Base-by-base conservation (phyloP, 768 basidiomycete genomes). In the Suillus brevipes region DNA sequence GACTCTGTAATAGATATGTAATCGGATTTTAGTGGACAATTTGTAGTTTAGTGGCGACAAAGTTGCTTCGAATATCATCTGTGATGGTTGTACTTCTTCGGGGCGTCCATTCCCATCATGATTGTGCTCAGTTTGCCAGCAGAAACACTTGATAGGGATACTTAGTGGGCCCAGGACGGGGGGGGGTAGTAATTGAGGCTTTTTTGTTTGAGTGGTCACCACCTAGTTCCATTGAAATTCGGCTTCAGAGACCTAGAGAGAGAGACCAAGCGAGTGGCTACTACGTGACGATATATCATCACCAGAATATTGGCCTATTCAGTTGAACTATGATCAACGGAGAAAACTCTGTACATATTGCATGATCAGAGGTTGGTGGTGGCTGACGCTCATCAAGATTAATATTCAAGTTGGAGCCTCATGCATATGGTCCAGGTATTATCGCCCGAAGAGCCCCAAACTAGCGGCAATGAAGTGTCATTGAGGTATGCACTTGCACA, bases 1-100 rank as follows among this genome's bases (percentile, higher is more conserved):
- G 53, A 55, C 53, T 55, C 16, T 50, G 50, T 50, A 55, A 55
- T 36, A 36, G 53, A n/a, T 55, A 55, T 55, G 53, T 12, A 55
- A 20, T 55, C 53, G 53, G 53, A 55, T 55, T 12, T 55, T 55
- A 55, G 20, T 55, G 34, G 53, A 55, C 53, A 36, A 55, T 13
- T 53, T 36, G 53, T 55, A 55, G 12, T 55, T 55, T 55, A 55
- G 53, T 36, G 53, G 53, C 53, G 20, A 55, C 31, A 55, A n/a
- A 55, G 53, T 55, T 36, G 12, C 53, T 55, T 36, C 20, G 34
- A 55, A 55, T 55, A 20, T 55, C 53, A 55, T 55, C 53, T 55
- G 53, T 36, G 53, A 55, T 55, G 53, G 6, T 55, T 36, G 31
- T 34, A 55, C 53, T 55, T 55, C 31, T 55, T 55, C 18, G 31